Percentiles rank a stretch among this genome's conserved stretches.
These are phyloP conservation scores for Arthroderma sp. DNA, from an alignment of 2,329 filamentous ascomycete species.

Conservation along the genomic window DNA sequence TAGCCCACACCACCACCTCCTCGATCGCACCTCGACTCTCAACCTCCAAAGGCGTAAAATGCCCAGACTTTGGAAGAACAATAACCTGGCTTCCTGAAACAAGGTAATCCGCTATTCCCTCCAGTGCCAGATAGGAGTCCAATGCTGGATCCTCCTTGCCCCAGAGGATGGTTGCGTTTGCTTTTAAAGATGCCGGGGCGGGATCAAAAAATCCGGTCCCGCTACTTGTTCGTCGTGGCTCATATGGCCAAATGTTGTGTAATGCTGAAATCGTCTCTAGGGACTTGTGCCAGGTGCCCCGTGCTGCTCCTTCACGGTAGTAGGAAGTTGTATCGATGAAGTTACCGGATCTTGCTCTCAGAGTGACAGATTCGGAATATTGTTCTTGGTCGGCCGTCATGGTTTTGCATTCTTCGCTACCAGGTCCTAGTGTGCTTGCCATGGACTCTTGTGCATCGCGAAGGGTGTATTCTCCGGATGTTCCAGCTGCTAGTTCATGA, in stretches of 20 bases:
- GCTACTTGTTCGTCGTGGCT: slow-evolving; percentile 21
- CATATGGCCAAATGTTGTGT: slow-evolving; percentile 27
- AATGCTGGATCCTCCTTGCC: slow-evolving; percentile 41
- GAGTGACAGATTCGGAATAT: slow-evolving; percentile 31
- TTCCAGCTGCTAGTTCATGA: slow-evolving; percentile 28
- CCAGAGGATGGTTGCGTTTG: slow-evolving; percentile 41
- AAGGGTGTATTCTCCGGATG: slow-evolving; percentile 19
- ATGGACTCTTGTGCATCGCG: slow-evolving; percentile 34
- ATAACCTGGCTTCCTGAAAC: slow-evolving; percentile 38
- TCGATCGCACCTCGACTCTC: slow-evolving; percentile 31
- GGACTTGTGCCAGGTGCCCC: slow-evolving; percentile 38
- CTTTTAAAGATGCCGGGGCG: slow-evolving; percentile 36
- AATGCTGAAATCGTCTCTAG: slow-evolving; percentile 37
- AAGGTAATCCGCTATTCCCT: slow-evolving; percentile 41
- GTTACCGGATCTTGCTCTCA: slow-evolving; percentile 29
- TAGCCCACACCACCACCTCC: slow-evolving; percentile 28
- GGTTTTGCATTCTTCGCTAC: slow-evolving; percentile 30
- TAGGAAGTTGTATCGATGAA: slow-evolving; percentile 40
- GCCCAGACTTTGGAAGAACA: slow-evolving; percentile 36
- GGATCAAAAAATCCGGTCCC: slow-evolving; percentile 33
- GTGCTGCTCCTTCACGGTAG: slow-evolving; percentile 39
- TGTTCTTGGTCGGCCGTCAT: slow-evolving; percentile 17
- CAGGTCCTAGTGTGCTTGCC: slow-evolving; percentile 41
- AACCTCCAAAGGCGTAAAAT: slow-evolving; percentile 41
- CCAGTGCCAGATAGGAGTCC: slow-evolving; percentile 35